Base-by-base conservation (phyloP, 441 rosid species). In the Melastoma candidum region DNA sequence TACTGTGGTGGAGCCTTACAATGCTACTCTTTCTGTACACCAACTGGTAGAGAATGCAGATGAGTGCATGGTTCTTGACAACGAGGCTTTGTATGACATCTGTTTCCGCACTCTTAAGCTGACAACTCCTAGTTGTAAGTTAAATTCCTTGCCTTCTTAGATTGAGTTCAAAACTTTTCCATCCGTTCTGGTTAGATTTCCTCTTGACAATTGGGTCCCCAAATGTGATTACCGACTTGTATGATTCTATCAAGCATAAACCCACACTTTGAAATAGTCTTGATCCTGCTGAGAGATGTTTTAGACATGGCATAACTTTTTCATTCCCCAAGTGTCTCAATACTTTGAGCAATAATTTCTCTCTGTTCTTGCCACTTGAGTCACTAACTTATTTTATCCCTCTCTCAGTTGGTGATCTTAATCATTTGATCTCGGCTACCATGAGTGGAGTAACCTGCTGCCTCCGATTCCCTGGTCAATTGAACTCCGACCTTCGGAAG, bases 391-490 rank as follows among this genome's bases (percentile, higher is more conserved):
- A 17, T 14, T 2, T 1, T 49, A 39, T 12, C 1, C 9, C 24
- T 26, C 7, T 49, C 49, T 47, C 46, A 58, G 62, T 58, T 48
- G 62, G 62, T 1, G 62, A 58, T 26, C 62, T 58, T 54, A 58
- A 58, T 53, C 62, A 58, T 27, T 49, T 58, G 47, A 58, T 58
- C 55, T 58, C 62, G 13, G 54, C 62, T 39, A 58, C 62, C 48
- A 58, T 58, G 54, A 58, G 62, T 49, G 62, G 62, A 24, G 62
- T 58, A 44, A 58, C 62, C 2, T 58, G 62, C 46, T 58, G 62
- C 62, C 62, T 58, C 48, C 62, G 62, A 9, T 58, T 58, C 62
- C 62, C 62, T 13, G 62, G 62, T 11, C 62, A 58, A 49, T 44
- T 58, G 62, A 58, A 58, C 62, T 58, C 62, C 10, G 62, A 58